phyloP scores from a whole-genome alignment of 352 stramenopile species.

The Halophytophthora batemanensis region DNA sequence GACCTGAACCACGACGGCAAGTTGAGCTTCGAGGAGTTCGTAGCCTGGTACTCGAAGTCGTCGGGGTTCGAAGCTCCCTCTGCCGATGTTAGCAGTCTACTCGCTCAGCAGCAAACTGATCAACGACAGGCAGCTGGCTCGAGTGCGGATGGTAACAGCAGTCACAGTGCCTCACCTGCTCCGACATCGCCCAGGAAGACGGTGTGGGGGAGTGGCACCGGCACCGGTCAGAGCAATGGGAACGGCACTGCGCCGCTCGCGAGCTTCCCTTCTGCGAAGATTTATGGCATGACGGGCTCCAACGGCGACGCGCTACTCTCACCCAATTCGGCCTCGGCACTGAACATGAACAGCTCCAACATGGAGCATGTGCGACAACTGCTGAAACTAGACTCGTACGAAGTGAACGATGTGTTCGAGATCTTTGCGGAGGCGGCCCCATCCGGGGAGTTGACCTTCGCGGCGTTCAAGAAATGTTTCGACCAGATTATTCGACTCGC shows the following conservation, averaged over 20 bases:
- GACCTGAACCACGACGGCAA: constrained; percentile 78
- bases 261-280: constrained; percentile 38
- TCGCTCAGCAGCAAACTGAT: constrained; percentile 10
- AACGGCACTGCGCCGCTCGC: constrained; percentile 9
- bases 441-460: constrained; percentile 72
- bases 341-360: constrained; percentile 71
- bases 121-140: constrained; percentile 6
- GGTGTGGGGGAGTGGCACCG: constrained; percentile 14
- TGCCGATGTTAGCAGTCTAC: constrained; percentile 28
- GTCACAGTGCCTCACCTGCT: constrained; percentile 13
- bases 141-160: constrained; percentile 7
- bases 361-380: constrained; percentile 76
- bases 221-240: constrained; percentile 5
- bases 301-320: constrained; percentile 44
- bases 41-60: constrained; percentile 76
- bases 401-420: constrained; percentile 86
- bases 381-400: constrained; percentile 82
- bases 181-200: constrained; percentile 29
- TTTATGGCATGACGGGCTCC: constrained; percentile 33
- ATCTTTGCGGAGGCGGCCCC: constrained; percentile 84
- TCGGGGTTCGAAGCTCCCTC: constrained; percentile 40
- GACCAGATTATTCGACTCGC: constrained; percentile 84
- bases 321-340: constrained; percentile 35
- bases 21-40: constrained; percentile 87
- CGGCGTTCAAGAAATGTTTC: constrained; percentile 86